Conservation (phyloP, 805 yeast genomes). For the Yarrowia bubula region DNA sequence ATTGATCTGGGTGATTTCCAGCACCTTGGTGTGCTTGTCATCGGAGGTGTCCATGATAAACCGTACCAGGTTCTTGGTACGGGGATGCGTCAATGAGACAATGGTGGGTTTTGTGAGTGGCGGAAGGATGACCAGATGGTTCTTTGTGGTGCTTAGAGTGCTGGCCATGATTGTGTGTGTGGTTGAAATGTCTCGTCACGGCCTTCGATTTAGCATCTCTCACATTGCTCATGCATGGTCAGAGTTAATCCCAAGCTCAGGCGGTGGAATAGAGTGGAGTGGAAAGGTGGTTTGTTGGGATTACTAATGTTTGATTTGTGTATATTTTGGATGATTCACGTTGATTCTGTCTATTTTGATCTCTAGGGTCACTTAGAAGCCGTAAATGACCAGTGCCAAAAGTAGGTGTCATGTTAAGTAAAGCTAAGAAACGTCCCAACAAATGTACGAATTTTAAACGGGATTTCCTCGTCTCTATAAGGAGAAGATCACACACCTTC, state of each 20-base stretch:
- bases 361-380: no score
- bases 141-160: constrained; percentile 6
- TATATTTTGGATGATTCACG: no score
- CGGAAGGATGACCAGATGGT: constrained; percentile 9
- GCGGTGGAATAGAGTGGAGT: background rate
- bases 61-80: constrained; percentile 4
- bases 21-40: constrained; percentile 12
- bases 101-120: constrained; percentile 10
- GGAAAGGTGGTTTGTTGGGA: background rate
- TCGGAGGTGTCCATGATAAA: constrained; percentile 17
- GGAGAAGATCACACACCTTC: no score
- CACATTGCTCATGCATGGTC: constrained; percentile 10
- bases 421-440: no score
- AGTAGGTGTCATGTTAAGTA: no score
- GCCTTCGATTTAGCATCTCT: constrained; percentile 1
- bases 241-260: background rate
- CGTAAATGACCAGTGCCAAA: no score
- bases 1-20: constrained; percentile 24
- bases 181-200: background rate
- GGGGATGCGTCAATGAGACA: constrained; percentile 17
- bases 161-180: background rate
- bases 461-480: no score
- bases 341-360: no score
- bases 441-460: no score
- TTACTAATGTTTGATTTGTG: no score